phyloP scores from a whole-genome alignment of 2,329 filamentous ascomycete species.

The Sclerotinia glacialis region DNA sequence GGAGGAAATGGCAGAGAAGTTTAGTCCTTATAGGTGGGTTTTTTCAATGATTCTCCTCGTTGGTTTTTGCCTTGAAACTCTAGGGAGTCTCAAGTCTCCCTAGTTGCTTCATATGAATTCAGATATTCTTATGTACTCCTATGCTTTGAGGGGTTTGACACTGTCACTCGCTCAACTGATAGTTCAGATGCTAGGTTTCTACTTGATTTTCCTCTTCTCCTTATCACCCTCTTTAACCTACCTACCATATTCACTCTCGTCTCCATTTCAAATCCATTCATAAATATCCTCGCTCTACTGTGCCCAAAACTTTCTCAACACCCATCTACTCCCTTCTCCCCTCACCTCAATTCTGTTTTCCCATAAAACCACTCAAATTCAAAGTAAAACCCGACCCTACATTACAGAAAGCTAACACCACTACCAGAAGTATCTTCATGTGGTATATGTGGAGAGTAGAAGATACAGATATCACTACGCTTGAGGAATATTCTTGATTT shows the following conservation, averaged over 20 bases:
- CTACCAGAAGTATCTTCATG: constrained; percentile 78
- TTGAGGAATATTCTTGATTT: constrained; percentile 43
- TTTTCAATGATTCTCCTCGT: not conserved
- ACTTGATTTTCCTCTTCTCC: not conserved
- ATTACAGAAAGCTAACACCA: not conserved
- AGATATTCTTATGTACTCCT: not conserved
- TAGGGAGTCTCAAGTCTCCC: not conserved
- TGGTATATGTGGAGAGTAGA: constrained; percentile 97
- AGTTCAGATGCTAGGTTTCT: not conserved
- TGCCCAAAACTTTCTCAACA: not conserved
- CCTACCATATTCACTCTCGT: not conserved
- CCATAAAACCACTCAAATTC: not conserved
- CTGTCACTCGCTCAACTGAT: not conserved
- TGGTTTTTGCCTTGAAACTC: too few relatives aligned
- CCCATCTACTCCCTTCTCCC: not conserved
- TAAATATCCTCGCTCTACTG: not conserved
- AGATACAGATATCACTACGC: constrained; percentile 68
- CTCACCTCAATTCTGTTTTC: not conserved
- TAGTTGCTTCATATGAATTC: not conserved
- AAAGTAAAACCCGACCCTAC: not conserved
- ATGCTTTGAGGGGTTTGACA: not conserved
- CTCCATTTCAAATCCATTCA: not conserved
- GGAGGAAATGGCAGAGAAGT: constrained; percentile 74
- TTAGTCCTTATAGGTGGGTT: constrained; percentile 71
- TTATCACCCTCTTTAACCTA: not conserved